These are phyloP conservation scores for Dryadomyces sulphureus DNA, from an alignment of 2,329 filamentous ascomycete genomes.

Conservation along the genomic window DNA sequence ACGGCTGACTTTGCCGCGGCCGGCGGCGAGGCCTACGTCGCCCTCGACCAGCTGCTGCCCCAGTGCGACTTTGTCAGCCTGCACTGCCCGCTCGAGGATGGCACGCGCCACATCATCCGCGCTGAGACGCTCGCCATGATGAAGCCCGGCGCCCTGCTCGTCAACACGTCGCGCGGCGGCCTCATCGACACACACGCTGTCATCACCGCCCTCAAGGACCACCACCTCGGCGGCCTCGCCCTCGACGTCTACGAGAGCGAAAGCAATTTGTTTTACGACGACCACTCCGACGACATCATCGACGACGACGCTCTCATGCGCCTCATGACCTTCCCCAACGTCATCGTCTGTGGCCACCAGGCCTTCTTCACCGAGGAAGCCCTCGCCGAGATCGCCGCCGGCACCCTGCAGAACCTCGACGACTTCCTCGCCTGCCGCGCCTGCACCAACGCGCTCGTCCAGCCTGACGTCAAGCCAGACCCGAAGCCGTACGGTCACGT, in stretches of 20 bases:
- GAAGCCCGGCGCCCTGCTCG: constrained; percentile 44
- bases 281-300: constrained; percentile 49
- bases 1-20: constrained; percentile 27
- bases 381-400: constrained; percentile 45
- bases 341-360: constrained; percentile 52
- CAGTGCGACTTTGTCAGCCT: constrained; percentile 47
- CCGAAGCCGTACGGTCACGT: constrained; percentile 4
- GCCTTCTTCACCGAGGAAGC: constrained; percentile 56
- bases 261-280: constrained; percentile 47
- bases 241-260: constrained; percentile 58
- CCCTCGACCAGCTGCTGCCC: constrained; percentile 25
- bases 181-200: constrained; percentile 46
- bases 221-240: constrained; percentile 45
- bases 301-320: constrained; percentile 52
- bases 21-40: constrained; percentile 38
- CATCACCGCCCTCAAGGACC: constrained; percentile 43
- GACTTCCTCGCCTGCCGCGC: constrained; percentile 23
- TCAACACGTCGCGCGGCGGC: constrained; percentile 55
- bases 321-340: constrained; percentile 53
- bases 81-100: constrained; percentile 49
- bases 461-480: constrained; percentile 5
- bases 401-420: constrained; percentile 40
- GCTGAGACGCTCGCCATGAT: constrained; percentile 34
- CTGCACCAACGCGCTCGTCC: constrained; percentile 24
- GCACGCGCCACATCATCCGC: constrained; percentile 47